A percentile compares a stretch with the other conserved stretches of the same genome.
Evolutionary conservation across 2,329 filamentous ascomycete species (phyloP).

Genomic region (Amauroascus verrucosus): DNA sequence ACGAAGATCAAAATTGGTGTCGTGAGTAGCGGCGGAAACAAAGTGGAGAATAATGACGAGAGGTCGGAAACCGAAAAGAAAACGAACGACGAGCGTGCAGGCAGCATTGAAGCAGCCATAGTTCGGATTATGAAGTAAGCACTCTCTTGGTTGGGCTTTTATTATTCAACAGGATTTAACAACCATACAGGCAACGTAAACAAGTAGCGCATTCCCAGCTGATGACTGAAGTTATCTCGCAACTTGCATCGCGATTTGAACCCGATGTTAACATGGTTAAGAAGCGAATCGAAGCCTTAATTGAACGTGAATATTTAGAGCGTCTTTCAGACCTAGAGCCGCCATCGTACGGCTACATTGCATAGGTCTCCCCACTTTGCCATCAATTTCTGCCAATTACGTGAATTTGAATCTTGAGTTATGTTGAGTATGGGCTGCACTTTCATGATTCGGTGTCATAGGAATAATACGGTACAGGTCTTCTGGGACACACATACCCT

Average conservation of each 20-base stretch:
- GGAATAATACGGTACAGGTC: background rate
- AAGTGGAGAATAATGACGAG: conserved; percentile 64
- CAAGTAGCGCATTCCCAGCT: conserved; percentile 39
- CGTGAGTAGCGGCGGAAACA: conserved; percentile 63
- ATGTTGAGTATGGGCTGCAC: background rate
- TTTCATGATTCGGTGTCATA: background rate
- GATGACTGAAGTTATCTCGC: conserved; percentile 42
- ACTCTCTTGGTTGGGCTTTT: background rate
- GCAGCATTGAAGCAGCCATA: conserved; percentile 43
- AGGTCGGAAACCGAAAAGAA: conserved; percentile 42
- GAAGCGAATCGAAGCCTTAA: conserved; percentile 43
- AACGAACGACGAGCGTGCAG: conserved; percentile 41
- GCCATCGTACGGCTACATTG: conserved; percentile 38
- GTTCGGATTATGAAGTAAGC: conserved; percentile 46
- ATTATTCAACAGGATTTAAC: conserved; percentile 6
- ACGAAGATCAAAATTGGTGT: conserved; percentile 84
- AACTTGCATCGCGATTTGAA: conserved; percentile 40
- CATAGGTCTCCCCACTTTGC: conserved; percentile 20
- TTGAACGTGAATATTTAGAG: conserved; percentile 45
- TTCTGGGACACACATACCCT: background rate
- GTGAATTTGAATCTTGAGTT: background rate
- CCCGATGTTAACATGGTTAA: conserved; percentile 46
- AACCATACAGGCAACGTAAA: conserved; percentile 38
- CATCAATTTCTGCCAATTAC: background rate
- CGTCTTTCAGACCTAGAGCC: conserved; percentile 33